These are phyloP conservation scores for Zymoseptoria passerinii DNA, from an alignment of 2,329 filamentous ascomycete species.

Conservation along the genomic window DNA sequence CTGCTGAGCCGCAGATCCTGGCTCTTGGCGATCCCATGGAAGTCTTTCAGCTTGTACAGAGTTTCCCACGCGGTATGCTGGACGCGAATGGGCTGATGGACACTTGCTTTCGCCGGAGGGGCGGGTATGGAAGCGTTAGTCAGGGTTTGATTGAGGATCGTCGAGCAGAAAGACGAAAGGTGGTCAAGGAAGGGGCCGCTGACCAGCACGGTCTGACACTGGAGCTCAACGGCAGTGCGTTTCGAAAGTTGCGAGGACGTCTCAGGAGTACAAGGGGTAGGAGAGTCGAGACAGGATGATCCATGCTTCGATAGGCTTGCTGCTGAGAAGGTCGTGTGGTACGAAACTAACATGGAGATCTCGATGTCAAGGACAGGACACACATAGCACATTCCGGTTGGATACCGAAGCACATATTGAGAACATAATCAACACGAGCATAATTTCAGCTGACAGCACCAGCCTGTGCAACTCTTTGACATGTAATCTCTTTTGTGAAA, in stretches of 20 bases:
- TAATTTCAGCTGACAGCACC: neutral
- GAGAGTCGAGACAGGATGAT: neutral
- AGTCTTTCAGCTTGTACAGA: constrained; percentile 89
- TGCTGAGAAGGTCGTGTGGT: neutral
- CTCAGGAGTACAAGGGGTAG: constrained; percentile 2
- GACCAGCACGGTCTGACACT: neutral
- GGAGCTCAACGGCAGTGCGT: constrained; percentile 2
- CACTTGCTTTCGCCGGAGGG: constrained; percentile 59
- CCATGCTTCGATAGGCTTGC: neutral
- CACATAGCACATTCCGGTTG: neutral
- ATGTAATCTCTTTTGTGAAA: neutral
- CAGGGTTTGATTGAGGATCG: constrained; percentile 74
- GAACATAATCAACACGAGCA: neutral
- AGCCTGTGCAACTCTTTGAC: neutral
- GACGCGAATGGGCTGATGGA: constrained; percentile 79
- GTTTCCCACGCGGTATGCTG: constrained; percentile 68
- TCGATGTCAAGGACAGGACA: neutral
- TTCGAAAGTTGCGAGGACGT: constrained; percentile 4
- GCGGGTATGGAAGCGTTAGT: constrained; percentile 71
- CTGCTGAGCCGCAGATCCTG: constrained; percentile 72
- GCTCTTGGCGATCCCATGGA: constrained; percentile 81
- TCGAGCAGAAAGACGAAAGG: constrained; percentile 51
- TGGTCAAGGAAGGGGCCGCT: constrained; percentile 20
- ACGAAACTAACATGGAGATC: neutral
- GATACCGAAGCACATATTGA: neutral